These are phyloP conservation scores for Penicillium taxi DNA, from an alignment of 495 filamentous ascomycete species.

Conservation along the genomic window DNA sequence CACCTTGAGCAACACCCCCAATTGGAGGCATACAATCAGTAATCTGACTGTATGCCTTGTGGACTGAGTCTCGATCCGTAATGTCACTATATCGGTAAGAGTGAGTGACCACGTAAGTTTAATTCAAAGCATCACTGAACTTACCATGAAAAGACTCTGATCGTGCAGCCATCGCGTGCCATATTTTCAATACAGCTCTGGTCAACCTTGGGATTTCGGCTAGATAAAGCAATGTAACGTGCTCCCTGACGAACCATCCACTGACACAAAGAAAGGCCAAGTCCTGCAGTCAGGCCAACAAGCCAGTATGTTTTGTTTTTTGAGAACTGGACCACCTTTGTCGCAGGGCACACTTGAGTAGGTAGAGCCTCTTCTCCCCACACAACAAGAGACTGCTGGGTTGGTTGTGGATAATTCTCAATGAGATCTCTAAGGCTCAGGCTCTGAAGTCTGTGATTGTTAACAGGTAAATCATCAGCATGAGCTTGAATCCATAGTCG, in stretches of 20 bases:
- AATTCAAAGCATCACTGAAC: too few relatives aligned
- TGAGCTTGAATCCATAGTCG: conserved; percentile 4
- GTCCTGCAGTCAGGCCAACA: conserved; percentile 48
- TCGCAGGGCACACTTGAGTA: conserved; percentile 13
- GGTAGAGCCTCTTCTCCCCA: conserved; percentile 8
- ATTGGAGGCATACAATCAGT: conserved; percentile 32
- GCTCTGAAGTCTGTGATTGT: conserved; percentile 5
- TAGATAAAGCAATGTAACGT: conserved; percentile 45
- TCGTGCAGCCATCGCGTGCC: conserved; percentile 2
- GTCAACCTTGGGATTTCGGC: conserved; percentile 47
- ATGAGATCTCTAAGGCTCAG: conserved; percentile 8
- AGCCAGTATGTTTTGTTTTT: conserved; percentile 48
- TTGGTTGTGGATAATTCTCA: neutral
- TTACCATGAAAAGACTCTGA: conserved; percentile 5
- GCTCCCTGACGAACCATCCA: conserved; percentile 51
- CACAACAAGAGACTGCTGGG: conserved; percentile 7
- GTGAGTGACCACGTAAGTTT: neutral
- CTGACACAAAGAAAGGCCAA: conserved; percentile 51
- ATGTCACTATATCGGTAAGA: conserved; percentile 11
- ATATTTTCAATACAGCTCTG: conserved; percentile 33
- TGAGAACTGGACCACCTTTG: conserved; percentile 11
- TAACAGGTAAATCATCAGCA: conserved; percentile 3
- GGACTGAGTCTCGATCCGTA: conserved; percentile 11
- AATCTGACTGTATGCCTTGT: conserved; percentile 4
- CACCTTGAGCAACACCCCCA: conserved; percentile 45